phyloP scores from a whole-genome alignment of 2,329 filamentous ascomycete species.

The Aspergillus cejpii region DNA sequence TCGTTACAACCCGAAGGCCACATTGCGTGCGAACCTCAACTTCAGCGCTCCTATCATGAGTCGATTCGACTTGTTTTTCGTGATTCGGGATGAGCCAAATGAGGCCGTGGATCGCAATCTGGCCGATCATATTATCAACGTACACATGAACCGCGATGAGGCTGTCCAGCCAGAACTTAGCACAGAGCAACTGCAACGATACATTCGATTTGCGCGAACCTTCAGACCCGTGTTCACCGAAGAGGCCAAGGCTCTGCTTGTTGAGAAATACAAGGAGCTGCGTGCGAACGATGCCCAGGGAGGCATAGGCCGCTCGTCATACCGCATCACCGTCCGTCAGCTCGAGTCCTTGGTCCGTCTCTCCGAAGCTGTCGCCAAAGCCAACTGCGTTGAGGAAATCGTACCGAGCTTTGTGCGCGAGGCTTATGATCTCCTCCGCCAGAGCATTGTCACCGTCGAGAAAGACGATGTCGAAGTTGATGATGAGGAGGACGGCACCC shows the following conservation, averaged over 20 bases:
- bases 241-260: conserved; percentile 76
- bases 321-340: conserved; percentile 94
- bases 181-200: conserved; percentile 92
- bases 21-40: conserved; percentile 90
- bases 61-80: conserved; percentile 97
- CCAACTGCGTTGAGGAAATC: conserved; percentile 91
- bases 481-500: conserved; percentile 60
- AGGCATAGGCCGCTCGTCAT: conserved; percentile 87
- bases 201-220: conserved; percentile 91
- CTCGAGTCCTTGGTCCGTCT: conserved; percentile 92
- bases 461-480: conserved; percentile 96
- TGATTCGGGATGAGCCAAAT: conserved; percentile 94
- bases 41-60: conserved; percentile 99
- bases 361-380: conserved; percentile 95
- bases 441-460: conserved; percentile 96
- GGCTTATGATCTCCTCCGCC: conserved; percentile 81
- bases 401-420: conserved; percentile 79
- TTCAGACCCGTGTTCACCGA: conserved; percentile 90
- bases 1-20: conserved; percentile 90
- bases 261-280: conserved; percentile 92
- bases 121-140: conserved; percentile 86
- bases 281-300: conserved; percentile 89
- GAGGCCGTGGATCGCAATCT: conserved; percentile 84
- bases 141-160: conserved; percentile 87
- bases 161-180: conserved; percentile 89